Evolutionary conservation across 2,329 filamentous ascomycete genomes (phyloP).

Genomic region (Beauveria australis): DNA sequence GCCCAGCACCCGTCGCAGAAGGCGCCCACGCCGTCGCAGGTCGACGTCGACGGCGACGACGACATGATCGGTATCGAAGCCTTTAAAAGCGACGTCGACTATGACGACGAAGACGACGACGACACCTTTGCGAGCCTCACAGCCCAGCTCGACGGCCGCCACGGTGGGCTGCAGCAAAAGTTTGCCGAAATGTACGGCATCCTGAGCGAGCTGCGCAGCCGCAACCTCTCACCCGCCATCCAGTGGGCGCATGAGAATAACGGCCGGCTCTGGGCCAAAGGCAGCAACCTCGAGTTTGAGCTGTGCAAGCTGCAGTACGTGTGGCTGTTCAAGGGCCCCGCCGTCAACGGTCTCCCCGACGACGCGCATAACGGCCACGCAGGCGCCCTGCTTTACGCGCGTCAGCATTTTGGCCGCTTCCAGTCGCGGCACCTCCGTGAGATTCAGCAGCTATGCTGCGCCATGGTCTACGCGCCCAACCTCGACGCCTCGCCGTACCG

Average conservation of each 20-base stretch:
- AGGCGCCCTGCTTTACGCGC: slow-evolving; percentile 69
- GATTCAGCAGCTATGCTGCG: slow-evolving; percentile 71
- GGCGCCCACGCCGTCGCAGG: slow-evolving; percentile 14
- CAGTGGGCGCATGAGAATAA: slow-evolving; percentile 73
- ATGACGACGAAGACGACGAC: neutral
- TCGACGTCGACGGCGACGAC: slow-evolving; percentile 18
- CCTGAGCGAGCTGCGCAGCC: slow-evolving; percentile 64
- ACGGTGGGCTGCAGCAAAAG: slow-evolving; percentile 59
- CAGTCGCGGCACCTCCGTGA: slow-evolving; percentile 66
- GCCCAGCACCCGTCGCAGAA: neutral
- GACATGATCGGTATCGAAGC: slow-evolving; percentile 18
- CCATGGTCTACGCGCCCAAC: slow-evolving; percentile 72
- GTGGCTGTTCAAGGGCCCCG: slow-evolving; percentile 67
- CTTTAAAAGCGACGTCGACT: neutral
- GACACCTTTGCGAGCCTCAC: neutral
- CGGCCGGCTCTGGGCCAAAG: slow-evolving; percentile 63
- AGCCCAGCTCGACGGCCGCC: neutral
- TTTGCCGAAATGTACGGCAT: slow-evolving; percentile 91
- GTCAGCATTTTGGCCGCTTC: slow-evolving; percentile 64
- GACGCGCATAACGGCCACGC: slow-evolving; percentile 45
- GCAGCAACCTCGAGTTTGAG: slow-evolving; percentile 93
- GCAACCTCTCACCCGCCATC: slow-evolving; percentile 76
- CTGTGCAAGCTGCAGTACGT: slow-evolving; percentile 84
- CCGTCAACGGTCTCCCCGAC: slow-evolving; percentile 46
- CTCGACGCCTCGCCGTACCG: slow-evolving; percentile 69